A percentile compares a stretch with the other conserved stretches of the same genome.
Conservation (phyloP, 2,329 filamentous ascomycete genomes). For the Aureobasidium sp. region DNA sequence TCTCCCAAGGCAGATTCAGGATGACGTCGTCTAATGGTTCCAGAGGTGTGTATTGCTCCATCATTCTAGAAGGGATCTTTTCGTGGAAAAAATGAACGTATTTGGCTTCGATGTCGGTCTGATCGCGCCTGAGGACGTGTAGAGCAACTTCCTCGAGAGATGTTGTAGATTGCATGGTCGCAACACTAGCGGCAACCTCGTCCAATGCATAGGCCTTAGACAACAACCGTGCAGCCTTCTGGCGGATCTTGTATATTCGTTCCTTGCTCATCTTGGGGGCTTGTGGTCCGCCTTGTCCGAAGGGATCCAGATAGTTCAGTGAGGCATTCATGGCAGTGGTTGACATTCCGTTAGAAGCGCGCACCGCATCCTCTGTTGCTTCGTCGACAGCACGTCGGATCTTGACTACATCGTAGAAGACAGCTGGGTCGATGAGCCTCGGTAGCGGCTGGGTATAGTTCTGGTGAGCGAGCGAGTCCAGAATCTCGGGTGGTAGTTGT, state of each 20-base stretch:
- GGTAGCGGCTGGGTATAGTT: constrained; percentile 73
- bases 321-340: constrained; percentile 54
- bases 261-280: constrained; percentile 62
- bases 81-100: constrained; percentile 93
- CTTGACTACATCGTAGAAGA: constrained; percentile 78
- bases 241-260: constrained; percentile 68
- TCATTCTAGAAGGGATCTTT: constrained; percentile 69
- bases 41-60: constrained; percentile 64
- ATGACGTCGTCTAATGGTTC: constrained; percentile 61
- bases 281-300: constrained; percentile 45
- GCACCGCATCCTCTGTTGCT: constrained; percentile 67
- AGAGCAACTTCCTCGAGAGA: constrained; percentile 68
- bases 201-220: constrained; percentile 70
- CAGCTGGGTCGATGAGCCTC: constrained; percentile 67
- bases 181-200: constrained; percentile 75
- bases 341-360: constrained; percentile 65
- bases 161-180: constrained; percentile 73
- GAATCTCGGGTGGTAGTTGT: constrained; percentile 67
- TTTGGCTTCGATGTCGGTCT: constrained; percentile 62
- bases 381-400: constrained; percentile 73
- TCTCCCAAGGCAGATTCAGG: constrained; percentile 52
- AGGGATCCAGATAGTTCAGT: constrained; percentile 40
- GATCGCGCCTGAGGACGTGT: constrained; percentile 61
- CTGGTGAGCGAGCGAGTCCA: constrained; percentile 68
- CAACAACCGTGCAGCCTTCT: constrained; percentile 71